These are phyloP conservation scores for Seiridium unicorne DNA, from an alignment of 2,329 filamentous ascomycete genomes.

Conservation along the genomic window DNA sequence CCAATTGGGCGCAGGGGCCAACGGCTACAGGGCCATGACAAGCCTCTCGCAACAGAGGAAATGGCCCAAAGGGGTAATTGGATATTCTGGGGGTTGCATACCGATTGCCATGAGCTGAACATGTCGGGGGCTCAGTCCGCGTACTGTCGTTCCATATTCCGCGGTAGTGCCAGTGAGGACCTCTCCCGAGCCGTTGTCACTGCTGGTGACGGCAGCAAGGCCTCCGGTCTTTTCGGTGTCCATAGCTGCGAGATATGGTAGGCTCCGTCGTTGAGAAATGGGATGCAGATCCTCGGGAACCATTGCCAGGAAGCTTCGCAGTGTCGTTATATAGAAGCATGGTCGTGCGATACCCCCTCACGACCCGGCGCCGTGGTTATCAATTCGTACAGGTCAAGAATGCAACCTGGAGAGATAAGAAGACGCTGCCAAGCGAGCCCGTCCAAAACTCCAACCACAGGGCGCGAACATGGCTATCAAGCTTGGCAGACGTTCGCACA, in stretches of 20 bases:
- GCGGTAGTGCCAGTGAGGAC: background rate
- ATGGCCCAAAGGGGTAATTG: too few relatives aligned
- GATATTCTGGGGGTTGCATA: too few relatives aligned
- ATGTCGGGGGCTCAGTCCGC: constrained; percentile 33
- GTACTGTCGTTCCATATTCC: constrained; percentile 17
- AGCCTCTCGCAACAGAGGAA: too few relatives aligned
- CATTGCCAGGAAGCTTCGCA: background rate
- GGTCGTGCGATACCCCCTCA: background rate
- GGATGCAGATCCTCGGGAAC: background rate
- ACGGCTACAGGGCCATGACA: too few relatives aligned
- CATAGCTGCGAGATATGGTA: background rate
- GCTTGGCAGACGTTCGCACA: background rate
- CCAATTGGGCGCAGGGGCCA: too few relatives aligned
- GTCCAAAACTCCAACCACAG: background rate
- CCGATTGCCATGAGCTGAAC: constrained; percentile 50
- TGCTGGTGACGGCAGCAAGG: background rate
- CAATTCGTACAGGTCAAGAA: background rate
- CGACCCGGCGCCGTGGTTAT: background rate
- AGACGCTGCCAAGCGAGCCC: background rate
- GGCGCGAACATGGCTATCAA: background rate
- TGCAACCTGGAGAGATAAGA: background rate
- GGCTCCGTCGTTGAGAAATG: background rate
- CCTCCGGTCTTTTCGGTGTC: constrained; percentile 4
- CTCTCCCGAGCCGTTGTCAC: constrained; percentile 6
- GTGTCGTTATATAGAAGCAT: background rate